These are phyloP conservation scores for Taphrina confusa DNA, from an alignment of 1,139 yeast genomes.

Conservation along the genomic window DNA sequence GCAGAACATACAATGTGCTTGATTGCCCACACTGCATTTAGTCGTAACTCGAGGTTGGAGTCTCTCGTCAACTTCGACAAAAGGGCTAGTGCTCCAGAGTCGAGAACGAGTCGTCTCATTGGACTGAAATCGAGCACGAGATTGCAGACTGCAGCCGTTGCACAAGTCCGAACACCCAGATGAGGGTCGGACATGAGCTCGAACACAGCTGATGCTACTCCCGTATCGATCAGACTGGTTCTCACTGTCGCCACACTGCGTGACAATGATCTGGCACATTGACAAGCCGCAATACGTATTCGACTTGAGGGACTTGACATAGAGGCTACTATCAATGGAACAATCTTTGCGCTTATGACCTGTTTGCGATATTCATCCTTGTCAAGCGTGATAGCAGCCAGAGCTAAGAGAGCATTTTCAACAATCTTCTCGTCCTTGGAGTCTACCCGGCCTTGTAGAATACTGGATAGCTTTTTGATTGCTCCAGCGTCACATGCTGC, in stretches of 20 bases:
- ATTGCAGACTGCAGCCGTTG: conserved; percentile 73
- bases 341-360: conserved; percentile 46
- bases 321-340: conserved; percentile 43
- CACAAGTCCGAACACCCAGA: conserved; percentile 54
- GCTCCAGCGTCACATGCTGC: conserved; percentile 48
- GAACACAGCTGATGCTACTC: conserved; percentile 56
- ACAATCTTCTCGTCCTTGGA: conserved; percentile 40
- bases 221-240: conserved; percentile 64
- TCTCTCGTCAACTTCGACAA: conserved; percentile 50
- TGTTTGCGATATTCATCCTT: conserved; percentile 45
- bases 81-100: conserved; percentile 57
- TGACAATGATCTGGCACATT: conserved; percentile 68
- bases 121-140: conserved; percentile 79
- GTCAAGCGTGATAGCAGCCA: conserved; percentile 47
- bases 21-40: conserved; percentile 59
- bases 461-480: conserved; percentile 42
- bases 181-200: conserved; percentile 47
- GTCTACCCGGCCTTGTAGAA: conserved; percentile 41
- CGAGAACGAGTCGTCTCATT: conserved; percentile 57
- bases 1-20: conserved; percentile 58
- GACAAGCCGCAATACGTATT: conserved; percentile 52
- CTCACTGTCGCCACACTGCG: conserved; percentile 70
- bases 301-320: conserved; percentile 38
- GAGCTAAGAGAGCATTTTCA: conserved; percentile 44
- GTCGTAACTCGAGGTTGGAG: conserved; percentile 47